Conservation (phyloP, 169 alveolate genomes). For the Hepatocystis sp. region DNA sequence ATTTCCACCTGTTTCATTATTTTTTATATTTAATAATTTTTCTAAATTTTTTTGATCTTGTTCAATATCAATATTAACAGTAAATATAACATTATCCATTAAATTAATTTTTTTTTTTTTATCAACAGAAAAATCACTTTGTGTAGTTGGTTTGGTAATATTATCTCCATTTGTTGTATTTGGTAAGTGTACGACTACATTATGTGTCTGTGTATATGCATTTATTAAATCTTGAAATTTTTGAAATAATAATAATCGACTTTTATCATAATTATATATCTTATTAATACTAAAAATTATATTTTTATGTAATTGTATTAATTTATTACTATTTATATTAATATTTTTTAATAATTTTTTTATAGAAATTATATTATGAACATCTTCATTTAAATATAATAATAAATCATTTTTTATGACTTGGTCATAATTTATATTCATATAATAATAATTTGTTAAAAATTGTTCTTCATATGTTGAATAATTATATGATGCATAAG, state of each 20-base stretch:
- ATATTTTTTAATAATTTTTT: constrained; percentile 13
- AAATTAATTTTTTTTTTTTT: constrained; percentile 26
- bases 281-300: constrained; percentile 2
- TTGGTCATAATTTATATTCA: background rate
- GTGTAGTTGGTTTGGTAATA: no score
- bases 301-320: constrained; percentile 54
- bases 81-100: constrained; percentile 33
- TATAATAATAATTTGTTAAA: constrained; percentile 6
- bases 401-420: constrained; percentile 16
- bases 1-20: background rate
- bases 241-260: constrained; percentile 10
- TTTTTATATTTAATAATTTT: constrained; percentile 2
- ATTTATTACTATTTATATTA: constrained; percentile 32
- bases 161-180: background rate
- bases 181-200: constrained; percentile 7
- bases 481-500: constrained; percentile 43
- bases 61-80: constrained; percentile 31
- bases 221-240: constrained; percentile 13
- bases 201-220: constrained; percentile 44
- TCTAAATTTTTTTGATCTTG: constrained; percentile 9
- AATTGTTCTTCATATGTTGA: constrained; percentile 60
- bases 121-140: background rate
- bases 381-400: constrained; percentile 20
- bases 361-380: background rate
- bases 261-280: constrained; percentile 6